These are phyloP conservation scores for Thermomyces lanuginosus DNA, from an alignment of 2,329 filamentous ascomycete species.

Conservation along the genomic window DNA sequence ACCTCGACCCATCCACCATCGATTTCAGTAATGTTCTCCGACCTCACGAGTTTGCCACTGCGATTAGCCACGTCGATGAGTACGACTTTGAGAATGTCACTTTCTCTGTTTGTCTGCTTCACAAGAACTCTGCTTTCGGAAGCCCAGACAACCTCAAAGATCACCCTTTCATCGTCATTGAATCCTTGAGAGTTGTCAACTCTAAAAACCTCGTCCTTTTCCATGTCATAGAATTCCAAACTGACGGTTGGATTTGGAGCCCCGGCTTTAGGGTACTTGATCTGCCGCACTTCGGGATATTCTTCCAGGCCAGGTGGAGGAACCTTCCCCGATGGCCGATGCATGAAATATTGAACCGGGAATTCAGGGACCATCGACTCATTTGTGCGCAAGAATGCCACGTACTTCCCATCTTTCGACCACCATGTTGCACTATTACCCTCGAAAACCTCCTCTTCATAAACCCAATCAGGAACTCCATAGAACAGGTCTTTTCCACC, in stretches of 20 bases:
- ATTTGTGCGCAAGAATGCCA: constrained; percentile 86
- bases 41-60: constrained; percentile 61
- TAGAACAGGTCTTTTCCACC: constrained; percentile 85
- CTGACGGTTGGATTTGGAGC: constrained; percentile 83
- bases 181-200: constrained; percentile 68
- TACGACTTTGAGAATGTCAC: constrained; percentile 74
- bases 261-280: constrained; percentile 96
- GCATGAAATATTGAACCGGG: constrained; percentile 84
- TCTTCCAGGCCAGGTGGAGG: constrained; percentile 59
- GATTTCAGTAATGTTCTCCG: constrained; percentile 61
- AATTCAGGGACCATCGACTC: constrained; percentile 84
- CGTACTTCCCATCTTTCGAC: constrained; percentile 73
- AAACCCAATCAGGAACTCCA: constrained; percentile 94
- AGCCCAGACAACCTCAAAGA: constrained; percentile 87
- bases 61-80: constrained; percentile 63
- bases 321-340: constrained; percentile 58
- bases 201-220: constrained; percentile 58
- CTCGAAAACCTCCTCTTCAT: constrained; percentile 69
- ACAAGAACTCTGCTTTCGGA: constrained; percentile 64
- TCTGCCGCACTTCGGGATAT: constrained; percentile 76
- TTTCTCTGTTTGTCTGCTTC: constrained; percentile 86
- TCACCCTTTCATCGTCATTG: constrained; percentile 63
- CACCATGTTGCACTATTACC: constrained; percentile 84
- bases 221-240: constrained; percentile 74
- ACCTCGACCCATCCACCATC: constrained; percentile 98